Conservation (phyloP, 1,139 yeast genomes). For the Scheffersomyces parashehatae region DNA sequence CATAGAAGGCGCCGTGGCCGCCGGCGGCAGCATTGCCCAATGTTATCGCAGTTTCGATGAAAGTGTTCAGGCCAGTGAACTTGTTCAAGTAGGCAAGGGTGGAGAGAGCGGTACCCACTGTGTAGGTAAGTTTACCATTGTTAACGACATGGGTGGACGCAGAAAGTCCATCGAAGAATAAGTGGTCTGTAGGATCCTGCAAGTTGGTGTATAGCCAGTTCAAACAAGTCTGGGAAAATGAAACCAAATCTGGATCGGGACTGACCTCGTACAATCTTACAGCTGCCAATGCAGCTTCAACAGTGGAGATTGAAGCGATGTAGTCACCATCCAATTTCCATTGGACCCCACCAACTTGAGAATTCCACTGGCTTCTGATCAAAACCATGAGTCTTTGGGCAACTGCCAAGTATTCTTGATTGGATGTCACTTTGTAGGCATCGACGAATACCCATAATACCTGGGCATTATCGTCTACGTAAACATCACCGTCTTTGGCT, state of each 20-base stretch:
- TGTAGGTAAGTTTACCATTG: conserved; percentile 37
- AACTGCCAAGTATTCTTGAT: conserved; percentile 5
- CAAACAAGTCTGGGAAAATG: conserved; percentile 25
- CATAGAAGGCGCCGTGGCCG: conserved; percentile 12
- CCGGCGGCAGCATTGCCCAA: conserved; percentile 12
- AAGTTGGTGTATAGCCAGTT: conserved; percentile 27
- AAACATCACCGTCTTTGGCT: conserved; percentile 13
- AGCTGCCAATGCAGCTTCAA: conserved; percentile 16
- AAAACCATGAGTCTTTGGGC: conserved; percentile 10
- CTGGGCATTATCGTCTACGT: conserved; percentile 16
- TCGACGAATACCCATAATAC: conserved; percentile 14
- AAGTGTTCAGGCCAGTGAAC: conserved; percentile 4
- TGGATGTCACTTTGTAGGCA: conserved; percentile 7
- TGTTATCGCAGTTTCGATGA: conserved; percentile 10
- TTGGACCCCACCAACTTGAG: conserved; percentile 10
- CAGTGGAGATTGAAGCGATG: conserved; percentile 14
- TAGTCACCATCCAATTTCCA: conserved; percentile 13
- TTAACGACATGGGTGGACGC: conserved; percentile 19
- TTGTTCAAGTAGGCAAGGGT: conserved; percentile 24
- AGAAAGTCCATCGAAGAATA: conserved; percentile 33
- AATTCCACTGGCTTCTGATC: conserved; percentile 11
- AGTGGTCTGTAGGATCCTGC: conserved; percentile 28
- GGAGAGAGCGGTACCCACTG: conserved; percentile 37
- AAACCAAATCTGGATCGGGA: conserved; percentile 11
- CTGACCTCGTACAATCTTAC: conserved; percentile 9